Evolutionary conservation across 768 basidiomycete genomes (phyloP).

Genomic region (Lentinula aciculospora): DNA sequence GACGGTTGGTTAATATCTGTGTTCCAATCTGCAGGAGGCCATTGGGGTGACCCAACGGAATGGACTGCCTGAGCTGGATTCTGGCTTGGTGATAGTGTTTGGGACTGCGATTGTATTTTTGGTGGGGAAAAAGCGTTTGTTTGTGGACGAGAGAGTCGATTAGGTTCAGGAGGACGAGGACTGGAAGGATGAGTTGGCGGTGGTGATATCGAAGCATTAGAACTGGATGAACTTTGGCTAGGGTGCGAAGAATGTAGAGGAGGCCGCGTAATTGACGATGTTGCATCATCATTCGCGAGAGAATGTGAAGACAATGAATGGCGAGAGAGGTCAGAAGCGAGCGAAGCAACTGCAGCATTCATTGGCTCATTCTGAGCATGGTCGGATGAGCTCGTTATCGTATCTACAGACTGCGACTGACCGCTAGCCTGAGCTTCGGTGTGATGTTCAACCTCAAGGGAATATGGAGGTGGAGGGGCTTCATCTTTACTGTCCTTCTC

Average conservation of each 20-base stretch:
- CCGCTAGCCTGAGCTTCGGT: slow-evolving; percentile 1
- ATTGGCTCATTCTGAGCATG: neutral
- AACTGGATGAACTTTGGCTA: slow-evolving; percentile 5
- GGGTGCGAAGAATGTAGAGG: slow-evolving; percentile 30
- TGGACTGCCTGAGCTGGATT: slow-evolving; percentile 9
- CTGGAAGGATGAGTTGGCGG: slow-evolving; percentile 6
- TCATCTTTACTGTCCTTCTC: slow-evolving; percentile 45
- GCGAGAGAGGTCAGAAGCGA: slow-evolving; percentile 1
- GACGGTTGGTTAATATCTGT: neutral
- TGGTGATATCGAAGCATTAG: neutral
- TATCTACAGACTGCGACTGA: neutral
- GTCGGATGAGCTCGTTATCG: neutral
- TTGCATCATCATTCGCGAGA: neutral
- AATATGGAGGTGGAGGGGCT: slow-evolving; percentile 66
- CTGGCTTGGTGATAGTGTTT: neutral
- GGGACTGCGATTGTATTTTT: neutral
- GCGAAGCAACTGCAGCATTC: neutral
- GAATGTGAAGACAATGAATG: slow-evolving; percentile 3
- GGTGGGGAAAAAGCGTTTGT: neutral
- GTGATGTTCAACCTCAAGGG: slow-evolving; percentile 38
- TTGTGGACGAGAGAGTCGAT: neutral
- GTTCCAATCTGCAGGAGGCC: slow-evolving; percentile 42
- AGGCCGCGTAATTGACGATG: slow-evolving; percentile 16
- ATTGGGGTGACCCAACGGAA: slow-evolving; percentile 21
- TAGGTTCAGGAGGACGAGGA: neutral